Evolutionary conservation across 2,329 filamentous ascomycete genomes (phyloP), one percentile per base, ranked within the genome.

Genomic region (Calonectria henricotiae): DNA sequence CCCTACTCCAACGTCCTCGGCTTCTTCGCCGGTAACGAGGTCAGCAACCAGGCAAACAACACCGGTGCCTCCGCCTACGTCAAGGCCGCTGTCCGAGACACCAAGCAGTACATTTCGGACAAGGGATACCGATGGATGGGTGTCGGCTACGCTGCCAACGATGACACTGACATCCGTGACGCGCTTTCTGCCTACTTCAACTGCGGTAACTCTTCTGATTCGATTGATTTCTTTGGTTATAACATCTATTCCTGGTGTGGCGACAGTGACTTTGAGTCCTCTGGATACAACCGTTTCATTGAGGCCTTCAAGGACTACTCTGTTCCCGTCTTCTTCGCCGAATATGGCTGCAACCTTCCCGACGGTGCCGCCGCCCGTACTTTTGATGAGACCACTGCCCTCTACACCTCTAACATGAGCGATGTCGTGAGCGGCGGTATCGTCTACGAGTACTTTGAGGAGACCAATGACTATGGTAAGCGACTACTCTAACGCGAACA

Each of bases 191-290:
- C 94, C 81, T 99, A 97, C 89, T 98, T 99, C 86, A 95, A 98
- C 88, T 99, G 96, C 81, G 94, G 95, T 70, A 68, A 78, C 5
- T 83, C 89, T 71, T 81, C 86, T 41, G 85, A 86, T 6, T 79
- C 93, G 70, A 98, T 98, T 75, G 96, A 99, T 84, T 98, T 97
- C 88, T 99, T 95, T 93, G 96, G 96, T 70, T 98, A 98, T 92
- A 99, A 99, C 89, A 98, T 98, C 86, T 99, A 99, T 89, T 97
- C 95, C 65, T 99, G 96, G 96, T 99, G 96, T 82, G 96, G 96
- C 76, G 83, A 95, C 76, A 97, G 94, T 80, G 90, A 87, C 78
- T 96, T 93, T 85, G 80, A 87, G 39, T 80, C 87, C 67, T 98
- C 96, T 4, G 94, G 94, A 66, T 99, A 95, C 85, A 87, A 92